Evolutionary conservation across 495 filamentous ascomycete species (phyloP), one percentile per base, ranked within the genome.

Genomic region (Penicillium flavigenum): DNA sequence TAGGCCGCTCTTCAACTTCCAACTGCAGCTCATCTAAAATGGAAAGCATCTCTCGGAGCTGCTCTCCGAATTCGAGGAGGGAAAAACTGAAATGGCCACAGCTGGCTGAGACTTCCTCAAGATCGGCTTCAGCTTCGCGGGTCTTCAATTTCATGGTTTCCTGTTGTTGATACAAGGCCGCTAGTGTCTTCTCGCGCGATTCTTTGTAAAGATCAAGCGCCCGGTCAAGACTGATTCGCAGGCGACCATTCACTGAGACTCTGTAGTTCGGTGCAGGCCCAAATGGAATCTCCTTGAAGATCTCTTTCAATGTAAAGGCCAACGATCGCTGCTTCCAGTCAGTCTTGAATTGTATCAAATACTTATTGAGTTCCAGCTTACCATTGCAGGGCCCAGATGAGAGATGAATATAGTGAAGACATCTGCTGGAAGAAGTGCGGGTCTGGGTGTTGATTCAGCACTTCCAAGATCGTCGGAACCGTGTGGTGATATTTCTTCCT

Each of bases 71-170:
- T 59, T 91, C 87, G 54, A 92, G 80, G 26, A 98, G 76, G 19
- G 89, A 92, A 64, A 91, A 96, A 65, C 87, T 90, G 68, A 97
- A 98, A 66, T 98, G 91, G 3, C 93, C 92, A 64, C 94, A 98
- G 44, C 90, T 93, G 5, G 94, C 94, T 31, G 92, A 90, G 9
- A 98, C 91, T 71, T 98, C 94, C 69, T 98, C 94, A 48, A 96
- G 88, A 66, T 96, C 94, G 6, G 94, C 94, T 58, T 93, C 88
- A n/a, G 90, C 77, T 41, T 86, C 86, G 32, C 88, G 76, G 2
- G 83, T 81, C 31, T 83, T 78, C 5, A 84, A 73, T 53, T 82
- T 83, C 39, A 83, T 81, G 22, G 89, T 75, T 51, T 90, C 85
- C 53, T 90, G 88, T 42, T 79, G 85, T 57, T 84, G 86, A 71